phyloP scores from a whole-genome alignment of 1,139 yeast species.

The Suhomyces ambrosiae region DNA sequence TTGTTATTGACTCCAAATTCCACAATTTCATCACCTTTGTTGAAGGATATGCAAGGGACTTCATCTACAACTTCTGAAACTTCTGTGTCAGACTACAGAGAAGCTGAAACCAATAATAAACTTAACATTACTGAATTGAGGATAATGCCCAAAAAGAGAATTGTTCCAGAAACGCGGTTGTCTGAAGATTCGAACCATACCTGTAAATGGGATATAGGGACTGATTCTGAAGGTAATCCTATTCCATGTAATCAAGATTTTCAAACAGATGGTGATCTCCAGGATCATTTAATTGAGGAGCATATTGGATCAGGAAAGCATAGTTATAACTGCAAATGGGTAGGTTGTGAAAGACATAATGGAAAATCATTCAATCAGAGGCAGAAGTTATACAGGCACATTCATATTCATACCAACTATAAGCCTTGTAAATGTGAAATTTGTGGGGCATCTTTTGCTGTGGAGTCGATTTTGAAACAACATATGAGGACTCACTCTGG shows the following conservation, averaged over 20 bases:
- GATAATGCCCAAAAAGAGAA: slow-evolving; percentile 33
- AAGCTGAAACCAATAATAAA: too few relatives aligned
- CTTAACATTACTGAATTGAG: slow-evolving; percentile 38
- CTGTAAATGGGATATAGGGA: slow-evolving; percentile 51
- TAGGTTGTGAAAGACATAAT: slow-evolving; percentile 66
- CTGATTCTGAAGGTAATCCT: slow-evolving; percentile 31
- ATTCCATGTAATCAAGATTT: slow-evolving; percentile 54
- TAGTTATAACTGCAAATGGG: slow-evolving; percentile 74
- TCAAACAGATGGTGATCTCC: slow-evolving; percentile 57
- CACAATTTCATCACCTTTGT: slow-evolving; percentile 8
- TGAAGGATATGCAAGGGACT: too few relatives aligned
- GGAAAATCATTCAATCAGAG: slow-evolving; percentile 72
- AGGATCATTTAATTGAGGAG: slow-evolving; percentile 62
- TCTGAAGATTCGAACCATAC: slow-evolving; percentile 29
- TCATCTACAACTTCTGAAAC: too few relatives aligned
- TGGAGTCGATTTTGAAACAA: slow-evolving; percentile 64
- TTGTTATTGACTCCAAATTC: slow-evolving; percentile 21
- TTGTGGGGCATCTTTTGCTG: slow-evolving; percentile 73
- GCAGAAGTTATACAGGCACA: slow-evolving; percentile 82
- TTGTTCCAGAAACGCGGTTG: slow-evolving; percentile 4
- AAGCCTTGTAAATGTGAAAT: slow-evolving; percentile 71
- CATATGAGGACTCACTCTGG: slow-evolving; percentile 90
- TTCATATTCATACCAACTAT: slow-evolving; percentile 84
- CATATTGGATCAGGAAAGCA: slow-evolving; percentile 80
- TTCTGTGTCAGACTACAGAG: too few relatives aligned